A percentile compares a stretch with the other conserved stretches of the same genome.
phyloP scores from a whole-genome alignment of 2,329 filamentous ascomycete genomes.

The Chaetothyriales sp. region DNA sequence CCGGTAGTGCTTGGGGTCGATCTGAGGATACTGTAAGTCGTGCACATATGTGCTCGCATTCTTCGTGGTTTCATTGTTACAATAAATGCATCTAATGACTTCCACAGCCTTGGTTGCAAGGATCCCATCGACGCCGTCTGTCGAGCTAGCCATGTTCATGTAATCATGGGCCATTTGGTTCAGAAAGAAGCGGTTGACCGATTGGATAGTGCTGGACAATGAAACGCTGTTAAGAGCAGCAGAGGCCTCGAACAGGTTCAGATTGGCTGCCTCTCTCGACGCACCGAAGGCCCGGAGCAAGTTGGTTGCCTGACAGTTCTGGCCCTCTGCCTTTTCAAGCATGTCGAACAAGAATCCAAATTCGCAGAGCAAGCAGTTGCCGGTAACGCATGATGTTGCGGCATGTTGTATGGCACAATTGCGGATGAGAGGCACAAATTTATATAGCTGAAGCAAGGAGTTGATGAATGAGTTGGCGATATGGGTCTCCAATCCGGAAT shows the following conservation, averaged over 20 bases:
- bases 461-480: slow-evolving; percentile 97
- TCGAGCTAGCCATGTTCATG: slow-evolving; percentile 49
- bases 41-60: slow-evolving; percentile 69
- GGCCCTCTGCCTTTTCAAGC: slow-evolving; percentile 87
- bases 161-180: slow-evolving; percentile 69
- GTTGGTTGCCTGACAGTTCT: slow-evolving; percentile 93
- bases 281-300: slow-evolving; percentile 78
- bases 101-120: slow-evolving; percentile 31
- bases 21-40: slow-evolving; percentile 58
- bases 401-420: slow-evolving; percentile 84
- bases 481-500: slow-evolving; percentile 87
- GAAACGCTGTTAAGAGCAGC: slow-evolving; percentile 48
- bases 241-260: slow-evolving; percentile 77
- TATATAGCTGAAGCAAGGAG: slow-evolving; percentile 74
- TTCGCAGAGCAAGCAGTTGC: slow-evolving; percentile 81
- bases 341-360: slow-evolving; percentile 94
- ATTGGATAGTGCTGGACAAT: slow-evolving; percentile 70
- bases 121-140: slow-evolving; percentile 57
- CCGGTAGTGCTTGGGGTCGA: slow-evolving; percentile 39
- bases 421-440: slow-evolving; percentile 75
- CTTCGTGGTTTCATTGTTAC: slow-evolving; percentile 70
- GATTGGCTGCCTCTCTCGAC: slow-evolving; percentile 60
- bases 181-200: slow-evolving; percentile 71
- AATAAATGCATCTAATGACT: slow-evolving; percentile 69
- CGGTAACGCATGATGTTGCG: slow-evolving; percentile 67